Evolutionary conservation across 2,329 filamentous ascomycete species (phyloP), one percentile per base, ranked within the genome.

Genomic region (Tolypocladium pustulatum): DNA sequence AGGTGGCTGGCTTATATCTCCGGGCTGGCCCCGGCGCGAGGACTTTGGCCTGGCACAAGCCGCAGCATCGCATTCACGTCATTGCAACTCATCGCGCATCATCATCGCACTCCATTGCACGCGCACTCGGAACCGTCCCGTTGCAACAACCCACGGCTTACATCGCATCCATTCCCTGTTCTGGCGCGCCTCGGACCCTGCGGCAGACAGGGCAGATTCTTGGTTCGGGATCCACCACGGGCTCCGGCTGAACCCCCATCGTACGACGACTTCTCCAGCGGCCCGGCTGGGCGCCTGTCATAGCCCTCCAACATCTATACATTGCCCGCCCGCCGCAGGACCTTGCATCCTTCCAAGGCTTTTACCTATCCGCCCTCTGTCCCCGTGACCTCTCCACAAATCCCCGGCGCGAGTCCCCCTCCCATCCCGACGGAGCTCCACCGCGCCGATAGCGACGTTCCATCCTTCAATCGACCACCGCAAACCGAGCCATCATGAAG

Each of bases 401-500:
- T 9, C 22, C 46, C 27, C 25, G 46, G 15, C 27, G 15, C 15
- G 3, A 51, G 32, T 5, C 32, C 32, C 32, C 32, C n/a, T n/a
- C n/a, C n/a, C n/a, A n/a, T n/a, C n/a, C 32, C 32, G 32, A 34
- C 32, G 32, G 32, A 34, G 27, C 8, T 7, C 27, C 49, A 27
- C 49, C 12, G 17, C 27, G 25, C 43, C 25, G 43, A 30, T 4
- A 13, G 27, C 49, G 49, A 27, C 49, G 17, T 4, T 30, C 43
- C 25, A 10, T 20, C 46, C 46, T 8, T 22, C 46, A 2, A 30
- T 17, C 43, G 6, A 5, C 3, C 25, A 10, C 46, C 46, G 7
- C 15, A 4, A 27, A 30, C 4, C 27, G 27, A n/a, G 49, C 12
- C 74, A 80, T 56, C 63, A 99, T 97, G 94, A 97, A 97, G 87